A percentile compares a stretch with the other conserved stretches of the same genome.
Conservation (phyloP, 1,139 yeast species). For the Geotrichum phurueaensis region DNA sequence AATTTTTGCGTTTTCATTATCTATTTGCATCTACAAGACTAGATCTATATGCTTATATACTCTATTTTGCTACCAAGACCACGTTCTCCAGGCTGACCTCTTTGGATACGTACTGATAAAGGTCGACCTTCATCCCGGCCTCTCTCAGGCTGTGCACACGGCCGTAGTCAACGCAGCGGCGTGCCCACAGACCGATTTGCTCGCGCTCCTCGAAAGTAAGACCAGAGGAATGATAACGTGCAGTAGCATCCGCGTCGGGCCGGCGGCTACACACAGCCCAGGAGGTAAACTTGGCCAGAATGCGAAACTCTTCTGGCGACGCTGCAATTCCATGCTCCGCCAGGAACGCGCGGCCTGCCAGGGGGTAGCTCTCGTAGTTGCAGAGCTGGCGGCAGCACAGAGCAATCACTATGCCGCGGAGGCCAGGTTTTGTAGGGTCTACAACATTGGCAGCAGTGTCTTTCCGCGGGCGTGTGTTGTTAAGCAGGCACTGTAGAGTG, state of each 20-base stretch:
- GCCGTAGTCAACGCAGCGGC: constrained; percentile 64
- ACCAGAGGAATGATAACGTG: constrained; percentile 39
- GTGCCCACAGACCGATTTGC: constrained; percentile 55
- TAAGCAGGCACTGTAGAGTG: constrained; percentile 60
- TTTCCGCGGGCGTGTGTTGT: constrained; percentile 32
- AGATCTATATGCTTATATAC: background rate
- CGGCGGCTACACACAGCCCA: constrained; percentile 80
- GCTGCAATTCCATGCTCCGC: constrained; percentile 25
- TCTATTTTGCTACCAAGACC: constrained; percentile 42
- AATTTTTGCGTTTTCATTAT: background rate
- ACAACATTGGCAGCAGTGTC: constrained; percentile 14
- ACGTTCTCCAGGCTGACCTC: constrained; percentile 67
- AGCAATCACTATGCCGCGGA: constrained; percentile 70
- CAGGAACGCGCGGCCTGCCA: constrained; percentile 39
- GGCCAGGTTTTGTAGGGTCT: constrained; percentile 18
- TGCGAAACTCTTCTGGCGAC: constrained; percentile 42
- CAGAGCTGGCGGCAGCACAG: constrained; percentile 95
- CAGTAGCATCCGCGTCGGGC: constrained; percentile 22
- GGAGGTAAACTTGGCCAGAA: constrained; percentile 60
- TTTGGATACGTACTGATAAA: constrained; percentile 54
- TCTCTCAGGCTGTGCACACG: constrained; percentile 45
- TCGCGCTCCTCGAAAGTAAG: constrained; percentile 46
- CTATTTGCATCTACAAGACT: background rate
- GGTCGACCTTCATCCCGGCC: constrained; percentile 37
- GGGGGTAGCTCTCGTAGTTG: constrained; percentile 47